These are phyloP conservation scores for Neospermospora avenae DNA, from an alignment of 2,329 filamentous ascomycete species.

Conservation along the genomic window DNA sequence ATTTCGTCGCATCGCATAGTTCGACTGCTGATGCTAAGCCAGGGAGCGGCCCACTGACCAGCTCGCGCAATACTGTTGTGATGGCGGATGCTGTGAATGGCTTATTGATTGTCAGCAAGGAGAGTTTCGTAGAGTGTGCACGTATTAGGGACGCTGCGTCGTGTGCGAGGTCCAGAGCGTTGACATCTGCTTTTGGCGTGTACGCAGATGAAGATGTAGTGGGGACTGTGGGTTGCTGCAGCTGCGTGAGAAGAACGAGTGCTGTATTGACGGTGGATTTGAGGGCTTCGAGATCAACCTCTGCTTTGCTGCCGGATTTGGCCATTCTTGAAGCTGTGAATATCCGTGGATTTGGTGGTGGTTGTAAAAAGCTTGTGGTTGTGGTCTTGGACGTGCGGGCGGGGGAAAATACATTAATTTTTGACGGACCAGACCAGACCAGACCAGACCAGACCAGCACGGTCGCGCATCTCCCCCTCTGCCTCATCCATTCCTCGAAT, in stretches of 20 bases:
- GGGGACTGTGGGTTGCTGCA: slow-evolving; percentile 17
- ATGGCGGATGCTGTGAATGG: slow-evolving; percentile 82
- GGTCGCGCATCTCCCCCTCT: too few species aligned
- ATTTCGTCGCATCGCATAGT: slow-evolving; percentile 56
- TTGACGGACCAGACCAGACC: too few species aligned
- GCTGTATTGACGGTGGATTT: slow-evolving; percentile 27
- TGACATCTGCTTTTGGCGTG: slow-evolving; percentile 33
- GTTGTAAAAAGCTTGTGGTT: neutral
- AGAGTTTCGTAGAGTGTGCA: slow-evolving; percentile 84
- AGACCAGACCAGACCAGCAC: too few species aligned
- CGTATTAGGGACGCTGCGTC: slow-evolving; percentile 71
- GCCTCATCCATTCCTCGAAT: too few species aligned
- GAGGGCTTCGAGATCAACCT: slow-evolving; percentile 23
- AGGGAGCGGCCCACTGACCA: slow-evolving; percentile 71
- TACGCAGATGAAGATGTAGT: neutral
- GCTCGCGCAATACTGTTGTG: slow-evolving; percentile 63
- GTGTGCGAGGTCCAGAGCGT: slow-evolving; percentile 65
- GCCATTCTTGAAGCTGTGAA: slow-evolving; percentile 15
- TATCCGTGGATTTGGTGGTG: neutral
- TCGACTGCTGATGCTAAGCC: slow-evolving; percentile 70
- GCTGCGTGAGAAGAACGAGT: slow-evolving; percentile 25
- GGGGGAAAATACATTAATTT: neutral
- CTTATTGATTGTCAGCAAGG: slow-evolving; percentile 79
- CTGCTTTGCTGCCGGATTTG: slow-evolving; percentile 12
- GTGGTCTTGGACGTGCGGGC: neutral